A percentile compares a stretch with the other conserved stretches of the same genome.
These are phyloP conservation scores for Golubevia pallescens DNA, from an alignment of 1,284 basidiomycete species.

Conservation along the genomic window DNA sequence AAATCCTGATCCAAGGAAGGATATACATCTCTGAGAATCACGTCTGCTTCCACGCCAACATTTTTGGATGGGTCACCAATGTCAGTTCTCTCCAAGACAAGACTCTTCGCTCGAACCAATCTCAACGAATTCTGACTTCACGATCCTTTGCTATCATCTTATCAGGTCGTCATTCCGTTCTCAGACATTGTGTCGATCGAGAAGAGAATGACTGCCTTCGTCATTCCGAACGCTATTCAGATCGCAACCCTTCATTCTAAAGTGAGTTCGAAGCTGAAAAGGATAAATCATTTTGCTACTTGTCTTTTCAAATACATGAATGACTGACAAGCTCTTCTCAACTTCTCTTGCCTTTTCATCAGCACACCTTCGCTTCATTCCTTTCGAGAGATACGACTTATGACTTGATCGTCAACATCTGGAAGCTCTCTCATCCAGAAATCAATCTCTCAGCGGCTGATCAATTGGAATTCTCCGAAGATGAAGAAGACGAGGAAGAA, in stretches of 20 bases:
- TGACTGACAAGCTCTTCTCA: neutral
- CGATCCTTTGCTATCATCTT: neutral
- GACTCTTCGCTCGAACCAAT: neutral
- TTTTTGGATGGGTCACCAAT: slow-evolving; percentile 98
- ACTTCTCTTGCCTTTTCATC: slow-evolving; percentile 62
- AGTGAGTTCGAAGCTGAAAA: slow-evolving; percentile 36
- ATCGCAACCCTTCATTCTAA: slow-evolving; percentile 77
- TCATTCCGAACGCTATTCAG: slow-evolving; percentile 97
- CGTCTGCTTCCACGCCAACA: slow-evolving; percentile 97
- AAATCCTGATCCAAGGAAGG: slow-evolving; percentile 94
- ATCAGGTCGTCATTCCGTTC: slow-evolving; percentile 85
- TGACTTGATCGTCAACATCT: slow-evolving; percentile 95
- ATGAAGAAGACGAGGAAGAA: slow-evolving; percentile 47
- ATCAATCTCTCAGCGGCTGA: slow-evolving; percentile 67
- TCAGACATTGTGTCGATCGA: slow-evolving; percentile 87
- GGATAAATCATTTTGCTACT: neutral
- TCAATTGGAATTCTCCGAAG: slow-evolving; percentile 16
- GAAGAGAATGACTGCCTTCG: slow-evolving; percentile 97
- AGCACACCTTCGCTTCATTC: slow-evolving; percentile 95
- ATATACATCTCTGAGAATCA: slow-evolving; percentile 98
- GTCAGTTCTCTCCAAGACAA: slow-evolving; percentile 71
- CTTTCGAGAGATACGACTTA: slow-evolving; percentile 93
- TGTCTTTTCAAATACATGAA: neutral
- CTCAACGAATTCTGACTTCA: neutral
- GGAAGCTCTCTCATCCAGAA: slow-evolving; percentile 85